These are phyloP conservation scores for Jackrogersella minutella DNA, from an alignment of 495 filamentous ascomycete genomes.

Conservation along the genomic window DNA sequence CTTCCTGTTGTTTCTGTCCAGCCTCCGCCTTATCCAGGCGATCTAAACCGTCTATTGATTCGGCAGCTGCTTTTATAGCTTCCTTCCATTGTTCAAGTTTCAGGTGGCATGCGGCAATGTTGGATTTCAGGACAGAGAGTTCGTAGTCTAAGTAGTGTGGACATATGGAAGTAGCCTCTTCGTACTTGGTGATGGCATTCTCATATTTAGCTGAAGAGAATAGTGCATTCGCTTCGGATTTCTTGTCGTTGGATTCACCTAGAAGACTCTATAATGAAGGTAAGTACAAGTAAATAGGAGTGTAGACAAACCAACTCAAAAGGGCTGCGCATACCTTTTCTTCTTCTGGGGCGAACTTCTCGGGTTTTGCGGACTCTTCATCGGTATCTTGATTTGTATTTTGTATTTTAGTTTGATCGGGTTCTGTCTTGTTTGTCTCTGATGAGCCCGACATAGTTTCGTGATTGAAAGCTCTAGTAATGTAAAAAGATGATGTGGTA, in stretches of 20 bases:
- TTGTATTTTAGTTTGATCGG: constrained; percentile 6
- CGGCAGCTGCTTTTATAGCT: constrained; percentile 75
- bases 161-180: constrained; percentile 79
- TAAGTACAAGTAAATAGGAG: constrained; percentile 14
- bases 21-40: constrained; percentile 54
- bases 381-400: constrained; percentile 12
- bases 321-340: constrained; percentile 66
- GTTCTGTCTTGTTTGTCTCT: constrained; percentile 1
- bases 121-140: constrained; percentile 83
- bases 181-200: constrained; percentile 89
- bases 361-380: constrained; percentile 35
- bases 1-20: constrained; percentile 21
- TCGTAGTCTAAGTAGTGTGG: constrained; percentile 92
- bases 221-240: constrained; percentile 77
- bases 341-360: constrained; percentile 70
- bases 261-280: constrained; percentile 64
- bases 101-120: constrained; percentile 89
- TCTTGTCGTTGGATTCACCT: constrained; percentile 75
- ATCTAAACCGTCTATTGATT: constrained; percentile 75
- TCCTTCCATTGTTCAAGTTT: constrained; percentile 89
- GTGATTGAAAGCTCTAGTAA: neutral
- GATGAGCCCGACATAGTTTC: constrained; percentile 12
- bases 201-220: constrained; percentile 77
- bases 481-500: neutral
- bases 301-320: neutral